Base-by-base conservation (phyloP, 179 eudicot species). In the Silene vulgaris region DNA sequence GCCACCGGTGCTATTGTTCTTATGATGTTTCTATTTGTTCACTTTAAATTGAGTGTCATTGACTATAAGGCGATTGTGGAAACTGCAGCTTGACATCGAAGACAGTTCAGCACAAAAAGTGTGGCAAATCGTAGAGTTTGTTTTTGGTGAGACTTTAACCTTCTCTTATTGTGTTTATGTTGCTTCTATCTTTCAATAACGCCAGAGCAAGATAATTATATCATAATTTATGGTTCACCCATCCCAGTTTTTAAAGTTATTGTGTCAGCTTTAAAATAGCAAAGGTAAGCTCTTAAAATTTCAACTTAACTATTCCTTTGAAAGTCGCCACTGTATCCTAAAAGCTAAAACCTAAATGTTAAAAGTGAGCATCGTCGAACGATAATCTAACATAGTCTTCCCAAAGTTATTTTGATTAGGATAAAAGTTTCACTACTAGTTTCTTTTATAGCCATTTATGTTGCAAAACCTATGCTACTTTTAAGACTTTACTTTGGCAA, bases 71-170 rank as follows among this genome's bases (percentile, higher is more conserved):
- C 72, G 30, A 7, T 50, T 37, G 32, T 75, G 70, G 73, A 69
- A 29, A 74, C 29, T 82, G 81, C 92, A 94, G 98, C 96, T 96
- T 80, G 99, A 96, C 84, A 80, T 96, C 75, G 82, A 86, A 77
- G 88, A 96, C 68, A 87, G 75, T 79, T 86, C 99, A 73, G 85
- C 88, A 75, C 99, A 96, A 74, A 77, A 72, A 40, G 28, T 82
- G 37, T 96, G 99, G 99, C 98, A 96, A 85, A 80, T 76, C 64
- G 87, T 91, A 32, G 99, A 96, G 84, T 91, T 93, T 80, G 85
- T 90, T 80, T 93, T 96, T 82, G 99, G 98, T 94, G 86, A 80
- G 87, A 75, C 65, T 69, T 70, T 12, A 13, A 48, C 28, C 9
- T 67, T 40, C 32, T 40, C 75, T 56, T 30, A 40, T 72, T 72